Conservation (phyloP, 2,329 filamentous ascomycete genomes). For the Pseudocercospora musae region DNA sequence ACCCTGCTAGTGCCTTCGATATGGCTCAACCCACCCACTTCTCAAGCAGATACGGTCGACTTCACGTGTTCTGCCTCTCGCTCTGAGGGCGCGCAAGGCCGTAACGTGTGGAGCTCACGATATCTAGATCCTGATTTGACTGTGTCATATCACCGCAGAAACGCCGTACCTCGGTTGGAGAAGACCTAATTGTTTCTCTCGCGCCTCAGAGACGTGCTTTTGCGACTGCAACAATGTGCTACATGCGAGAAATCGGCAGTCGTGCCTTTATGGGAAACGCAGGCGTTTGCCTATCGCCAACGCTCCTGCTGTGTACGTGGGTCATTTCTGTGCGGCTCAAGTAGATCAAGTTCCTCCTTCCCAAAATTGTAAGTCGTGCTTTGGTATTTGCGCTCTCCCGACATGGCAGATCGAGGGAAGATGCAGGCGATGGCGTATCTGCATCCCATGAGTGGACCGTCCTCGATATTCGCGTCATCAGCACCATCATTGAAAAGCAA, state of each 20-base stretch:
- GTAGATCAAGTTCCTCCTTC: not conserved
- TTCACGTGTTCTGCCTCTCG: not conserved
- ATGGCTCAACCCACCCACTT: not conserved
- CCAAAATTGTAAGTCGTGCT: not conserved
- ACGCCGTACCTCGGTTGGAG: conserved; percentile 1
- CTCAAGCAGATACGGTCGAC: not conserved
- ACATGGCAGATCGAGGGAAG: not conserved
- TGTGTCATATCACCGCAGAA: not conserved
- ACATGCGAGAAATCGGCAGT: not conserved
- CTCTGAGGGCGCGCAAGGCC: not conserved
- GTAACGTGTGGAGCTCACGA: not conserved
- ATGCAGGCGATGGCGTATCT: not conserved
- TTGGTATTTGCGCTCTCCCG: not conserved
- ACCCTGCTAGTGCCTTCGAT: conserved; percentile 3
- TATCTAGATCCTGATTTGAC: not conserved
- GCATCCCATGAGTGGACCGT: not conserved
- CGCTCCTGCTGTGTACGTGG: not conserved
- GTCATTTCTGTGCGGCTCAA: not conserved
- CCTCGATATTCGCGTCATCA: not conserved
- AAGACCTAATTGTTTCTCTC: not conserved
- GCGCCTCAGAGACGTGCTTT: not conserved
- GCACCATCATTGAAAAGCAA: not conserved
- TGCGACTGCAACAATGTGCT: not conserved
- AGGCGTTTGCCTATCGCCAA: not conserved
- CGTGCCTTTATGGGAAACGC: not conserved